phyloP scores from a whole-genome alignment of 352 stramenopile species.

The Globisporangium emineosum region DNA sequence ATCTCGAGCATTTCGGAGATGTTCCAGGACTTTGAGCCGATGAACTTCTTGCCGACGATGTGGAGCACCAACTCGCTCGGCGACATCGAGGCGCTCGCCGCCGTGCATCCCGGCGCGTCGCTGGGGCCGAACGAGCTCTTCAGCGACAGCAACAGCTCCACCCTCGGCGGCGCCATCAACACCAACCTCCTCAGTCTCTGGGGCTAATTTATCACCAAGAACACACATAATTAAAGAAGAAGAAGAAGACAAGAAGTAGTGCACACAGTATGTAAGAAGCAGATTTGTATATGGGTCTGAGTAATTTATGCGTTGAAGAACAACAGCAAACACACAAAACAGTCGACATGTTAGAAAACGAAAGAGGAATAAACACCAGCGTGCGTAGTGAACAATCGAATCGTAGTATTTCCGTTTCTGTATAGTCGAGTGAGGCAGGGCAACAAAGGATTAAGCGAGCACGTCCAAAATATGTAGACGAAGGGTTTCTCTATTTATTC shows the following conservation, averaged over 20 bases:
- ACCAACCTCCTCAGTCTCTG: conserved; percentile 17
- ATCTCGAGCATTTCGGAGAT: conserved; percentile 36
- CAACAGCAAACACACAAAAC: conserved; percentile 7
- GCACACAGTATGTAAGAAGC: conserved; percentile 7
- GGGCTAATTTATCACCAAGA: conserved; percentile 21
- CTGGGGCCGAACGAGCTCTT: conserved; percentile 29
- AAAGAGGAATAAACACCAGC: not conserved
- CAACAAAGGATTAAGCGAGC: too few relatives aligned
- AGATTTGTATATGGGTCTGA: conserved; percentile 10
- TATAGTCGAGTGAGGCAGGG: not conserved
- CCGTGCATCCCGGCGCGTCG: conserved; percentile 13
- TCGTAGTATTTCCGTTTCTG: not conserved
- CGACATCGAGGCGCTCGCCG: conserved; percentile 29
- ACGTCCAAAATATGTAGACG: too few relatives aligned
- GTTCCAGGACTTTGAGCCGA: conserved; percentile 44
- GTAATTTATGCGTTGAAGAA: conserved; percentile 12
- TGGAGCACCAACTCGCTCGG: conserved; percentile 55
- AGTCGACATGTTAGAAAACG: not conserved
- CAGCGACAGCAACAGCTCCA: conserved; percentile 16
- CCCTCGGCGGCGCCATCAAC: not conserved
- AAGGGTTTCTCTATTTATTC: too few relatives aligned
- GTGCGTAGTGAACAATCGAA: not conserved
- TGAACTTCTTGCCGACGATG: conserved; percentile 31
- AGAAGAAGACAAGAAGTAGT: not conserved
- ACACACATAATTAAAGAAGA: conserved; percentile 9